Evolutionary conservation across 345 rosid genomes (phyloP).

Genomic region (Noccaea bulbosa): DNA sequence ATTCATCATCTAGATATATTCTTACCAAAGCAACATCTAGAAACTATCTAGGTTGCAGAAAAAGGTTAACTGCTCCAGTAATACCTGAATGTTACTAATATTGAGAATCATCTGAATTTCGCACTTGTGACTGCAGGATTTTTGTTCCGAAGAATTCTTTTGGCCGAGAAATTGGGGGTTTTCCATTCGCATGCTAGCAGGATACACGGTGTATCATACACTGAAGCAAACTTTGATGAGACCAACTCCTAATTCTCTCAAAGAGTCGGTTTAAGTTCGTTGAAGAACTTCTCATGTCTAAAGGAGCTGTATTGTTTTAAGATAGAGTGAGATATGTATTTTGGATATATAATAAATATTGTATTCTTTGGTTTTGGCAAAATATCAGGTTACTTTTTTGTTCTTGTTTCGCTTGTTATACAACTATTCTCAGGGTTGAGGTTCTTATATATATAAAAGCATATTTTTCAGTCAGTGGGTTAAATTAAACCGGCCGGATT

Average conservation of each 20-base stretch:
- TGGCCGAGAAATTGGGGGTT: constrained; percentile 30
- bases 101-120: constrained; percentile 2
- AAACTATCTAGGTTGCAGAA: constrained; percentile 20
- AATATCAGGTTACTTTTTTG: constrained; percentile 31
- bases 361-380: constrained; percentile 34
- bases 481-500: too few relatives aligned
- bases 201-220: constrained; percentile 31
- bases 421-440: constrained; percentile 12
- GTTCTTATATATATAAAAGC: constrained; percentile 2
- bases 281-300: constrained; percentile 36
- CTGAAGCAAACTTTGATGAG: constrained; percentile 30
- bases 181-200: constrained; percentile 30
- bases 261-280: constrained; percentile 35
- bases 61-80: not conserved
- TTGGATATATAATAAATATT: constrained; percentile 28
- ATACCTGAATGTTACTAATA: constrained; percentile 9
- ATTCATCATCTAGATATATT: constrained; percentile 21
- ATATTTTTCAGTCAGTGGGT: constrained; percentile 16
- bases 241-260: constrained; percentile 34
- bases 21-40: constrained; percentile 31
- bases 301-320: constrained; percentile 34
- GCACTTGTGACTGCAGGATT: constrained; percentile 31
- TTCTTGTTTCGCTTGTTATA: constrained; percentile 24
- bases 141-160: constrained; percentile 35
- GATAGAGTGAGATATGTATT: constrained; percentile 38